phyloP scores from a whole-genome alignment of 202 grass and related monocot species.

The Schoenoplectus tabernaemontani region DNA sequence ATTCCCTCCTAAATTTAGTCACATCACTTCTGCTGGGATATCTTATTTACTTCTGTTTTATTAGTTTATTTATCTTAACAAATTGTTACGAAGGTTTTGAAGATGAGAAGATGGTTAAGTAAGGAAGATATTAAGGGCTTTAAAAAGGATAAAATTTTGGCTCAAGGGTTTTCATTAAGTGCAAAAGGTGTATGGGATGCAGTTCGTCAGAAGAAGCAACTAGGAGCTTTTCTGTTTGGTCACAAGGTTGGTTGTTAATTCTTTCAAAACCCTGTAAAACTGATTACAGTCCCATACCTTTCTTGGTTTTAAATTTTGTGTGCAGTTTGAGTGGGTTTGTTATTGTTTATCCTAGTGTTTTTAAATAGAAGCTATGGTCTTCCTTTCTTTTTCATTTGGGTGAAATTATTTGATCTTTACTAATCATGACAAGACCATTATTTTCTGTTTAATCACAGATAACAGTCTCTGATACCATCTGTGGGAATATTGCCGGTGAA shows the following conservation, averaged over 20 bases:
- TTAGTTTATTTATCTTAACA: background rate
- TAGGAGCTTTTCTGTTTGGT: conserved; percentile 25
- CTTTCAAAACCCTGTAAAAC: background rate
- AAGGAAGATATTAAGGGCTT: conserved; percentile 18
- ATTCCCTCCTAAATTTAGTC: background rate
- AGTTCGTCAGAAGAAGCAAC: conserved; percentile 36
- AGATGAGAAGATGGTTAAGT: conserved; percentile 17
- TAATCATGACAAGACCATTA: background rate
- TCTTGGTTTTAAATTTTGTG: background rate
- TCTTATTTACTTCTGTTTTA: conserved; percentile 2
- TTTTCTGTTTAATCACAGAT: conserved; percentile 10
- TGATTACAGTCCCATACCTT: background rate
- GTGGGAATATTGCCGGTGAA: conserved; percentile 8
- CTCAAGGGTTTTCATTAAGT: conserved; percentile 39
- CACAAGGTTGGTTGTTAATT: conserved; percentile 28
- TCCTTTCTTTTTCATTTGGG: background rate
- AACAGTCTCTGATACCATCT: conserved; percentile 15
- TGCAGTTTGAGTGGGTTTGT: background rate
- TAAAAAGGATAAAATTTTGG: conserved; percentile 28
- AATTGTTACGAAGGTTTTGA: conserved; percentile 13
- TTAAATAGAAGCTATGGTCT: background rate
- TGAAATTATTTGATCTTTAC: background rate
- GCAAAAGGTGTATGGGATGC: conserved; percentile 34
- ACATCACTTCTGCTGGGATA: background rate
- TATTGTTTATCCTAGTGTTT: background rate